A percentile compares a stretch with the other conserved stretches of the same genome.
Conservation (phyloP, 2,329 filamentous ascomycete genomes). For the Pseudodiploospora longispora region DNA sequence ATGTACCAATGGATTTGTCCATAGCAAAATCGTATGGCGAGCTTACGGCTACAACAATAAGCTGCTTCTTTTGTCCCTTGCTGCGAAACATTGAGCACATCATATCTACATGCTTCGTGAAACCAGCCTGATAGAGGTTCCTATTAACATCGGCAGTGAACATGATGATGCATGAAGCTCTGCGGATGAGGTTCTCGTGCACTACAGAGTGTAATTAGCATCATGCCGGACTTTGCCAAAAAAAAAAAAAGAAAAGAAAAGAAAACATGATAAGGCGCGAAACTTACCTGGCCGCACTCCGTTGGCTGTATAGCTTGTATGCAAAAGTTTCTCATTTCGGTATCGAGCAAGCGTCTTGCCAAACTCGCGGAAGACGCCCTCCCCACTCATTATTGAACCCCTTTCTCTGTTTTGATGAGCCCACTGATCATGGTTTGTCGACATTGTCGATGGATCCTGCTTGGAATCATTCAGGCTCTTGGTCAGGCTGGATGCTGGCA, state of each 20-base stretch:
- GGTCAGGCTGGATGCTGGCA: constrained; percentile 82
- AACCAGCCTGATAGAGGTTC: constrained; percentile 88
- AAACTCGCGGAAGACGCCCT: constrained; percentile 84
- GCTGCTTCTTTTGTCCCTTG: constrained; percentile 73
- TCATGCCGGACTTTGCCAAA: not conserved
- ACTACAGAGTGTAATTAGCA: constrained; percentile 34
- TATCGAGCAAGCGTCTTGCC: constrained; percentile 81
- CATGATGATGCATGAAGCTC: constrained; percentile 81
- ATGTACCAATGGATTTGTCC: constrained; percentile 83
- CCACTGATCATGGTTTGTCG: constrained; percentile 46
- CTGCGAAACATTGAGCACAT: constrained; percentile 80
- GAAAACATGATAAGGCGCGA: no score
- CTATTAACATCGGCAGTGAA: constrained; percentile 90
- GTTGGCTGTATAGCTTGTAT: constrained; percentile 93
- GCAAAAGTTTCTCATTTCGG: constrained; percentile 75
- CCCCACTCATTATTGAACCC: constrained; percentile 73
- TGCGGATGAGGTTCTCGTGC: constrained; percentile 85
- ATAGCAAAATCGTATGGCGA: constrained; percentile 96
- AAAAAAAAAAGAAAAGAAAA: not conserved
- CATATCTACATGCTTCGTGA: constrained; percentile 93
- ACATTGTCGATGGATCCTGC: constrained; percentile 24
- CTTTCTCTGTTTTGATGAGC: constrained; percentile 48
- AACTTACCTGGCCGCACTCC: constrained; percentile 65
- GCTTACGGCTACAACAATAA: constrained; percentile 87
- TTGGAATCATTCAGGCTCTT: constrained; percentile 56